A percentile compares a stretch with the other conserved stretches of the same genome.
Conservation (phyloP, 495 filamentous ascomycete species). For the Pyrenopolyporus hunteri region DNA sequence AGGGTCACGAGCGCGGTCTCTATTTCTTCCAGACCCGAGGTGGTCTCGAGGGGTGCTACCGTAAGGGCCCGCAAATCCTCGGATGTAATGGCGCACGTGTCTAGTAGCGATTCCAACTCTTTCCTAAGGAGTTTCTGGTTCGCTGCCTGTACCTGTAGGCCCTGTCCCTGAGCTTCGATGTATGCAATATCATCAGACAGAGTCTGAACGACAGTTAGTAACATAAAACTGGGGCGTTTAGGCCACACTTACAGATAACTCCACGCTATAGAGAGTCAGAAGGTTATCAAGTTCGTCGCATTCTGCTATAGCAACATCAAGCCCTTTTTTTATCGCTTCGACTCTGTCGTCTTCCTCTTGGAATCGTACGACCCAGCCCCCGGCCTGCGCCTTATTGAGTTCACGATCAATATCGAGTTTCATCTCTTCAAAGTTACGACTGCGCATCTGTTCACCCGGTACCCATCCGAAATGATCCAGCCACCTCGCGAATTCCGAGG, state of each 20-base stretch:
- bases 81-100: slow-evolving; percentile 84
- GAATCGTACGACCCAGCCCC: slow-evolving; percentile 86
- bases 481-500: slow-evolving; percentile 70
- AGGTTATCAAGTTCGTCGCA: slow-evolving; percentile 95
- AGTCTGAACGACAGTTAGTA: slow-evolving; percentile 66
- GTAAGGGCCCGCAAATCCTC: slow-evolving; percentile 74
- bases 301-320: slow-evolving; percentile 88
- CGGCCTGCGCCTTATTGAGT: slow-evolving; percentile 86
- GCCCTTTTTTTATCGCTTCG: slow-evolving; percentile 77
- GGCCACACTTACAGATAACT: slow-evolving; percentile 75
- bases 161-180: slow-evolving; percentile 96
- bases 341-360: slow-evolving; percentile 90
- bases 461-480: slow-evolving; percentile 92
- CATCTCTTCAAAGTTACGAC: slow-evolving; percentile 79
- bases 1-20: slow-evolving; percentile 78
- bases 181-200: slow-evolving; percentile 94
- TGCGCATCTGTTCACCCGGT: slow-evolving; percentile 67
- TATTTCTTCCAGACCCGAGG: slow-evolving; percentile 72
- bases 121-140: slow-evolving; percentile 94
- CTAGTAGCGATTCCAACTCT: slow-evolving; percentile 80
- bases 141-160: slow-evolving; percentile 93
- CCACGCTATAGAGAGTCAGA: slow-evolving; percentile 90
- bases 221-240: neutral
- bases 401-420: slow-evolving; percentile 84
- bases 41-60: slow-evolving; percentile 73